These are phyloP conservation scores for Penicillium canescens DNA, from an alignment of 495 filamentous ascomycete species.

Conservation along the genomic window DNA sequence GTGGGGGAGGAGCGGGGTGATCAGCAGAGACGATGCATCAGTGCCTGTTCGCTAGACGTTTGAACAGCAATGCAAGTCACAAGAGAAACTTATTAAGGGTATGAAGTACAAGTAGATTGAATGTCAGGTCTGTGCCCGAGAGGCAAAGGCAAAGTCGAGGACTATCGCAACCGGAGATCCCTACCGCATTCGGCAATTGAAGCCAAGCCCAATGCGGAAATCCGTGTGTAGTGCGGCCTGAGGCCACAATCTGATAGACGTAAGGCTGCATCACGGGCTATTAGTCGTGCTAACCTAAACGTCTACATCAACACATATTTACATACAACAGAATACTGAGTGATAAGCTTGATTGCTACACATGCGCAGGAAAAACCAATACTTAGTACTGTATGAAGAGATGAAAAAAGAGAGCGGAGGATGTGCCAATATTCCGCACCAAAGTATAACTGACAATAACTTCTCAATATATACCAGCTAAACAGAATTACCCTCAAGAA, in stretches of 20 bases:
- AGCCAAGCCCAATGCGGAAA: slow-evolving; percentile 9
- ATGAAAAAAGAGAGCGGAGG: no score
- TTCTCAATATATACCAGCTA: no score
- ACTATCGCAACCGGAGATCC: background rate
- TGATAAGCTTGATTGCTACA: no score
- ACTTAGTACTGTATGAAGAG: no score
- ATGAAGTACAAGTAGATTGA: background rate
- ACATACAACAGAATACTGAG: no score
- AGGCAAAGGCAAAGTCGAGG: background rate
- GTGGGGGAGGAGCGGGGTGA: slow-evolving; percentile 10
- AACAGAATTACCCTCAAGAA: background rate
- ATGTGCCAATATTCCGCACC: no score
- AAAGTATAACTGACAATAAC: no score
- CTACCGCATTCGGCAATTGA: slow-evolving; percentile 1
- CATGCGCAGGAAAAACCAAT: no score
- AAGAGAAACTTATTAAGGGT: background rate
- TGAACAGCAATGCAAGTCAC: background rate
- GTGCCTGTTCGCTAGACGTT: no score
- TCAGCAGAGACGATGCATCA: background rate
- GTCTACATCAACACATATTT: no score
- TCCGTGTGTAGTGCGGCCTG: background rate
- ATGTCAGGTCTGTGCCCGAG: background rate
- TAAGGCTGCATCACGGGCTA: no score
- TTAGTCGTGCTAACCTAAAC: no score
- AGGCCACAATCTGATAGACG: slow-evolving; percentile 3